Percentiles rank a stretch among this genome's conserved stretches.
Conservation (phyloP, 805 yeast genomes). For the Kuraishia ogatae region DNA sequence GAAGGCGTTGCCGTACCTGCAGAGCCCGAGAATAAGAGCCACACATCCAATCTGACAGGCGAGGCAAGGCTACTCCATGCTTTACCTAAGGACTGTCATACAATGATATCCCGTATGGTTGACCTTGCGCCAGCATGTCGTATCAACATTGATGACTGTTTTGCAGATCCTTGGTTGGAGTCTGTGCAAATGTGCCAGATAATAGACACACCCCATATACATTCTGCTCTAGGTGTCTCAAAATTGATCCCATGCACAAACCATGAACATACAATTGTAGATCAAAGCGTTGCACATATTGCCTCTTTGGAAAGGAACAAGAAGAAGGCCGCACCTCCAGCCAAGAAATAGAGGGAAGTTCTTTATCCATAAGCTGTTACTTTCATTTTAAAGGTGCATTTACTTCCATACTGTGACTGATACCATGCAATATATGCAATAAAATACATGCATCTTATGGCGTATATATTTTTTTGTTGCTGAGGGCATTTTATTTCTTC, state of each 20-base stretch:
- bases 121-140: constrained; percentile 82
- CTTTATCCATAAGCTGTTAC: background rate
- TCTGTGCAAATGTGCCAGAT: constrained; percentile 65
- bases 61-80: constrained; percentile 66
- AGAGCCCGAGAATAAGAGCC: constrained; percentile 24
- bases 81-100: constrained; percentile 59
- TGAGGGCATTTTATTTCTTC: too few species aligned
- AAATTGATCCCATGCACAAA: constrained; percentile 36
- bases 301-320: constrained; percentile 86
- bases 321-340: constrained; percentile 24
- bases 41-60: constrained; percentile 61
- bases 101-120: constrained; percentile 68
- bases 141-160: constrained; percentile 71
- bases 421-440: background rate
- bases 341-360: background rate
- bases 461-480: too few species aligned
- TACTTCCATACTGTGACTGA: background rate
- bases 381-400: background rate
- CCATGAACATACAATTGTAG: constrained; percentile 84
- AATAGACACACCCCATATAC: constrained; percentile 27
- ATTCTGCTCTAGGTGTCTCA: constrained; percentile 17
- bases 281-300: constrained; percentile 91
- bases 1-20: constrained; percentile 4
- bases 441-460: background rate
- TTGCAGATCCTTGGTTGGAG: constrained; percentile 62